Percentiles rank a stretch among this genome's conserved stretches.
Evolutionary conservation across 495 filamentous ascomycete species (phyloP).

Genomic region (Penicillium bovifimosum): DNA sequence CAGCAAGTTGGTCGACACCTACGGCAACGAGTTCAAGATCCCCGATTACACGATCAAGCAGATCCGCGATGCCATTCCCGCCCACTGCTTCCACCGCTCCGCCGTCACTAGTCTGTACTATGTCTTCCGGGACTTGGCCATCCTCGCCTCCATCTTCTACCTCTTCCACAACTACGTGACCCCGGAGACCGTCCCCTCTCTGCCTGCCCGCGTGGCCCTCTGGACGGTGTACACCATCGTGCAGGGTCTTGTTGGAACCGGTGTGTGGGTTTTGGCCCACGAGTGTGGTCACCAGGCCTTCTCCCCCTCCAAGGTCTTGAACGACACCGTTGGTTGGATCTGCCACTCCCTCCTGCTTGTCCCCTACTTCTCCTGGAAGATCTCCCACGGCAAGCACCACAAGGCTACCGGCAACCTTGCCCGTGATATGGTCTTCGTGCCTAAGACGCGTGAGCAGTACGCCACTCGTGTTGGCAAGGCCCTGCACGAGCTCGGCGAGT

Average conservation of each 20-base stretch:
- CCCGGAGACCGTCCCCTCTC: slow-evolving; percentile 53
- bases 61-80: slow-evolving; percentile 57
- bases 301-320: slow-evolving; percentile 71
- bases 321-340: slow-evolving; percentile 82
- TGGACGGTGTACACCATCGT: slow-evolving; percentile 61
- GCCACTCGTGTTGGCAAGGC: slow-evolving; percentile 63
- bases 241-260: slow-evolving; percentile 62
- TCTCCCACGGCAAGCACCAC: slow-evolving; percentile 90
- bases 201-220: slow-evolving; percentile 38
- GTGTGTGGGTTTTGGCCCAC: slow-evolving; percentile 67
- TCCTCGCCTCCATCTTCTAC: slow-evolving; percentile 53
- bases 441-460: slow-evolving; percentile 73
- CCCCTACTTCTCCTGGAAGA: slow-evolving; percentile 91
- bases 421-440: slow-evolving; percentile 96
- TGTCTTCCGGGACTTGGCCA: slow-evolving; percentile 55
- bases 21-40: slow-evolving; percentile 65
- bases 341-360: slow-evolving; percentile 78
- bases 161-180: slow-evolving; percentile 63
- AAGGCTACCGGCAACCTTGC: slow-evolving; percentile 94
- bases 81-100: slow-evolving; percentile 63
- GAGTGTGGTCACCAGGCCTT: slow-evolving; percentile 77
- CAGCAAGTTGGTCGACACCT: slow-evolving; percentile 59
- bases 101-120: slow-evolving; percentile 54
- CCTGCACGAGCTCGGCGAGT: slow-evolving; percentile 74
- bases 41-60: slow-evolving; percentile 69